These are phyloP conservation scores for Lepidium africanum DNA, from an alignment of 345 rosid genomes.

Conservation along the genomic window DNA sequence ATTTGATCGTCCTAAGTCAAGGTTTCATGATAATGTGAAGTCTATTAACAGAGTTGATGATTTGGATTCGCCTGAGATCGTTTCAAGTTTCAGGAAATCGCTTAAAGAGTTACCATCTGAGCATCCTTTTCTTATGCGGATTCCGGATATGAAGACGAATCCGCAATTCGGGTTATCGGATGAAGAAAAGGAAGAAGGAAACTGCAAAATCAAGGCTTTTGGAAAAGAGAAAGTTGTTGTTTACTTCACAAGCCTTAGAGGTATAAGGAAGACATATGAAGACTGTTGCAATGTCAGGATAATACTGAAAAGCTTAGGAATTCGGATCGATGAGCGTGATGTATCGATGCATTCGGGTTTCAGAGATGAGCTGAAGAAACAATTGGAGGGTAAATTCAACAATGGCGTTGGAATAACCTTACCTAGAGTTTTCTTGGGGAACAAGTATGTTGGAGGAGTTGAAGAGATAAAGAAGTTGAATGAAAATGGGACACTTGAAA, in stretches of 20 bases:
- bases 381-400: conserved; percentile 33
- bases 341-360: conserved; percentile 85
- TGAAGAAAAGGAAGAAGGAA: not conserved
- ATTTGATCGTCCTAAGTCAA: conserved; percentile 34
- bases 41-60: conserved; percentile 18
- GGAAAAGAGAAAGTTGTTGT: conserved; percentile 42
- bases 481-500: conserved; percentile 72
- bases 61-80: conserved; percentile 55
- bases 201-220: not conserved
- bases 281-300: conserved; percentile 58
- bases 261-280: conserved; percentile 76
- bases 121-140: conserved; percentile 48
- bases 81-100: conserved; percentile 51
- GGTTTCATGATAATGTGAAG: conserved; percentile 25
- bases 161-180: not conserved
- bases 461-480: conserved; percentile 66
- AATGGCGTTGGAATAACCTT: conserved; percentile 32
- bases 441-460: conserved; percentile 62
- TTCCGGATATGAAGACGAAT: conserved; percentile 19
- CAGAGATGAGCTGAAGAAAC: conserved; percentile 59
- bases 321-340: conserved; percentile 67
- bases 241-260: conserved; percentile 75
- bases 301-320: conserved; percentile 47
- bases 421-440: conserved; percentile 71
- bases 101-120: conserved; percentile 41